phyloP scores from a whole-genome alignment of 768 basidiomycete species.

The Panaeolus cyanescens region DNA sequence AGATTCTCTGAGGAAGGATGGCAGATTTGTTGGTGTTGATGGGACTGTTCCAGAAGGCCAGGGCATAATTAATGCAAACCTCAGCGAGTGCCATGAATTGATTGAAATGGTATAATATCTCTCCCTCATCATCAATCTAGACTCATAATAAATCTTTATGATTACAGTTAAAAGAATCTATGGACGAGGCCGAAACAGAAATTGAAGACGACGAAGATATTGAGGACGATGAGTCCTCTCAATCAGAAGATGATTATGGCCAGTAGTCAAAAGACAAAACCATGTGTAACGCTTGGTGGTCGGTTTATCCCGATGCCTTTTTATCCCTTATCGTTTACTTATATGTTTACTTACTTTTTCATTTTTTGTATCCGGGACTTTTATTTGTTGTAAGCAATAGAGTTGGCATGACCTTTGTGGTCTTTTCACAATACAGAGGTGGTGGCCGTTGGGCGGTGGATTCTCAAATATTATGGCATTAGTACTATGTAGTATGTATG shows the following conservation, averaged over 20 bases:
- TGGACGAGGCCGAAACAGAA: constrained; percentile 70
- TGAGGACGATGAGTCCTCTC: constrained; percentile 19
- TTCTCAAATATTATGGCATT: too few species aligned
- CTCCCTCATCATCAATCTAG: background rate
- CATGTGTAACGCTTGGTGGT: background rate
- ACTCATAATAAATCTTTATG: background rate
- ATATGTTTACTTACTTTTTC: background rate
- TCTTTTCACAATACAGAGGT: background rate
- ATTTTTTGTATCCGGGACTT: background rate
- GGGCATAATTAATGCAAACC: constrained; percentile 92
- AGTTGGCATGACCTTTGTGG: background rate
- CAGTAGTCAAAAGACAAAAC: background rate
- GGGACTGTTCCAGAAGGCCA: constrained; percentile 94
- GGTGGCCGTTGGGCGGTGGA: too few species aligned
- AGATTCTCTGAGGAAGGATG: constrained; percentile 90
- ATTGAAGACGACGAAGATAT: constrained; percentile 59
- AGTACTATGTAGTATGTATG: too few species aligned
- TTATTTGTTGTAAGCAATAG: too few species aligned
- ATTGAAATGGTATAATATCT: constrained; percentile 75
- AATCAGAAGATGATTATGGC: background rate
- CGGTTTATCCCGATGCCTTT: background rate
- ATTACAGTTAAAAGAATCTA: constrained; percentile 76
- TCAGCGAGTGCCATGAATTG: constrained; percentile 95
- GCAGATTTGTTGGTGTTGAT: constrained; percentile 88
- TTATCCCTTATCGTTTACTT: constrained; percentile 1